Conservation (phyloP, 176 grass and related monocot species). For the Rhipidocladum racemiflorum region DNA sequence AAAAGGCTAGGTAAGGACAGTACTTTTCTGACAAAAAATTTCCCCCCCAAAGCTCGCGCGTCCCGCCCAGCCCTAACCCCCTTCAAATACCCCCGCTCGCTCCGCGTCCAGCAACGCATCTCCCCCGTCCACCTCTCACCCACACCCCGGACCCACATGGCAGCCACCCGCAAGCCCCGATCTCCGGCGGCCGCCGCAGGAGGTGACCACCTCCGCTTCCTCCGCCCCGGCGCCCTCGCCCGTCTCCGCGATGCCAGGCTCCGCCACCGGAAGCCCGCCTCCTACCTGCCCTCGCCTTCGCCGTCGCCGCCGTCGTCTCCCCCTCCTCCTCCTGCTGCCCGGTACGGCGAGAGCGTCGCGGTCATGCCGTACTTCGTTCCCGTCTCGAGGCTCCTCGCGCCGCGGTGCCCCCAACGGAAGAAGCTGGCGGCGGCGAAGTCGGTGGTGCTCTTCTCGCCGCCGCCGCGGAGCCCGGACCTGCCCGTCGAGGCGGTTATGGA, state of each 20-base stretch:
- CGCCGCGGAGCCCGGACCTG: slow-evolving; percentile 29
- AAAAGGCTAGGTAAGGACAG: neutral
- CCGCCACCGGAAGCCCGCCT: neutral
- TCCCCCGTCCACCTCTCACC: neutral
- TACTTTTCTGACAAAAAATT: neutral
- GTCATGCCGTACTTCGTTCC: slow-evolving; percentile 39
- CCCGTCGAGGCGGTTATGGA: slow-evolving; percentile 38
- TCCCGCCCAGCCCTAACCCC: slow-evolving; percentile 27
- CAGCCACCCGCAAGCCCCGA: slow-evolving; percentile 42
- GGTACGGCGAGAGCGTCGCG: neutral
- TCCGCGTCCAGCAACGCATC: neutral
- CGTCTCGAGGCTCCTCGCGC: slow-evolving; percentile 23
- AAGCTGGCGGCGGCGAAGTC: slow-evolving; percentile 55
- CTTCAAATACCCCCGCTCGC: slow-evolving; percentile 30
- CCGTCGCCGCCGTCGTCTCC: neutral
- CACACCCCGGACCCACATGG: slow-evolving; percentile 10
- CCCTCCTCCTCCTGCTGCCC: neutral
- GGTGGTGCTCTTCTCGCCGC: slow-evolving; percentile 43
- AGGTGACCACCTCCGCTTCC: slow-evolving; percentile 65
- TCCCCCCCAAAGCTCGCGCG: slow-evolving; percentile 34
- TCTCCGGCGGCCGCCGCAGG: neutral
- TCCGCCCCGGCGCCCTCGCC: slow-evolving; percentile 67
- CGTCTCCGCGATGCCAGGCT: slow-evolving; percentile 63
- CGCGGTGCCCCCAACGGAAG: slow-evolving; percentile 54
- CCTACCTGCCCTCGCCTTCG: slow-evolving; percentile 19